phyloP scores from a whole-genome alignment of 176 grass and related monocot species.

The Oryza rufipogon region DNA sequence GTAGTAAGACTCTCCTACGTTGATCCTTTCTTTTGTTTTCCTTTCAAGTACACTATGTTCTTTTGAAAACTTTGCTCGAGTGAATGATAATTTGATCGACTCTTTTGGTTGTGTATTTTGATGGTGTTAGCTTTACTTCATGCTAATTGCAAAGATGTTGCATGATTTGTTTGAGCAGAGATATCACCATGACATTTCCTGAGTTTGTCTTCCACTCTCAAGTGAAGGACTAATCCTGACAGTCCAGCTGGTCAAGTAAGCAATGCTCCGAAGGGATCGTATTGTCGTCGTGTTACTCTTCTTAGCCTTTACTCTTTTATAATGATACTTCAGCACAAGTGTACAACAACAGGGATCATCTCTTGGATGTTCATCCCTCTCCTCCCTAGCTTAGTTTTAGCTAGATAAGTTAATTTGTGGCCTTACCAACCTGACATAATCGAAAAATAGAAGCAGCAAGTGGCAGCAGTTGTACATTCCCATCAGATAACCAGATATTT shows the following conservation, averaged over 20 bases:
- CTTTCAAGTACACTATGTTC: too few relatives aligned
- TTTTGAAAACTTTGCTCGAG: neutral
- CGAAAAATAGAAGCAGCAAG: too few relatives aligned
- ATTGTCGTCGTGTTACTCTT: neutral
- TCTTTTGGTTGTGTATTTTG: neutral
- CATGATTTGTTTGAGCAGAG: conserved; percentile 1
- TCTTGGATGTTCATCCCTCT: too few relatives aligned
- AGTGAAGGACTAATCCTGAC: neutral
- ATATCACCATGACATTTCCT: conserved; percentile 23
- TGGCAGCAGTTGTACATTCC: too few relatives aligned
- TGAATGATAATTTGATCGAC: neutral
- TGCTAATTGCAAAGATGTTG: conserved; percentile 3
- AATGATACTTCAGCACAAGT: neutral
- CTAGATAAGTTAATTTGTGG: too few relatives aligned
- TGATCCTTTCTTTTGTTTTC: neutral
- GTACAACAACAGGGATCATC: neutral
- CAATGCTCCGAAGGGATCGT: too few relatives aligned
- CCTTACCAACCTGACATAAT: too few relatives aligned
- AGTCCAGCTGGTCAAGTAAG: too few relatives aligned
- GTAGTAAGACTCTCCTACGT: conserved; percentile 25
- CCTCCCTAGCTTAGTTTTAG: too few relatives aligned
- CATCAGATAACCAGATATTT: too few relatives aligned
- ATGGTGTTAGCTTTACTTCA: neutral
- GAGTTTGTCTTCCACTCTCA: conserved; percentile 37
- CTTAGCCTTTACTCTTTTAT: neutral